Conservation (phyloP, 2,329 filamentous ascomycete species). For the Chaetothyriales sp. region DNA sequence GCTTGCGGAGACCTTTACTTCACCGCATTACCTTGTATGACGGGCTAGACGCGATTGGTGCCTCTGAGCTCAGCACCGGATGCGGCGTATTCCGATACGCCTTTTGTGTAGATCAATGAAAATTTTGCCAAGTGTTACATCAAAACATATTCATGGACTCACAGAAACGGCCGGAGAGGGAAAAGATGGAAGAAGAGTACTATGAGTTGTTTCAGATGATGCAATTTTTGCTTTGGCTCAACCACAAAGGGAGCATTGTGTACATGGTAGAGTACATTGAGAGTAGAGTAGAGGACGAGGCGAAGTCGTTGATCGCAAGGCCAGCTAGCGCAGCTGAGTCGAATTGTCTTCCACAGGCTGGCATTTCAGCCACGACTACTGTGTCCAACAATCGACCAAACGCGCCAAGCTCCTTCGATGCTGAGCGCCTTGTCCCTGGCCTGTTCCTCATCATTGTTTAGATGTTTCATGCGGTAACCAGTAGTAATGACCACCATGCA, state of each 20-base stretch:
- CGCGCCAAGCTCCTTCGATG: background rate
- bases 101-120: too few relatives aligned
- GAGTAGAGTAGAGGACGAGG: background rate
- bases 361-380: conserved; percentile 14
- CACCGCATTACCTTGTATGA: too few relatives aligned
- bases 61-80: too few relatives aligned
- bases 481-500: conserved; percentile 6
- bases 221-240: background rate
- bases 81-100: too few relatives aligned
- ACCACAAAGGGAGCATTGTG: background rate
- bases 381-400: conserved; percentile 3
- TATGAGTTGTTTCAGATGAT: background rate
- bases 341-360: conserved; percentile 9
- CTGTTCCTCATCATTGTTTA: background rate
- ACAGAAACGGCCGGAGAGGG: too few relatives aligned
- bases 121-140: too few relatives aligned
- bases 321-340: background rate
- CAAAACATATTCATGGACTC: too few relatives aligned
- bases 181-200: background rate
- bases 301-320: background rate
- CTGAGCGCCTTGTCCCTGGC: background rate
- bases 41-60: too few relatives aligned
- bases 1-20: too few relatives aligned
- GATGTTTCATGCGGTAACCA: background rate
- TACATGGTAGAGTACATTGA: background rate